Evolutionary conservation across 2,329 filamentous ascomycete species (phyloP), one percentile per base, ranked within the genome.

Genomic region (Pseudopithomyces maydicus): DNA sequence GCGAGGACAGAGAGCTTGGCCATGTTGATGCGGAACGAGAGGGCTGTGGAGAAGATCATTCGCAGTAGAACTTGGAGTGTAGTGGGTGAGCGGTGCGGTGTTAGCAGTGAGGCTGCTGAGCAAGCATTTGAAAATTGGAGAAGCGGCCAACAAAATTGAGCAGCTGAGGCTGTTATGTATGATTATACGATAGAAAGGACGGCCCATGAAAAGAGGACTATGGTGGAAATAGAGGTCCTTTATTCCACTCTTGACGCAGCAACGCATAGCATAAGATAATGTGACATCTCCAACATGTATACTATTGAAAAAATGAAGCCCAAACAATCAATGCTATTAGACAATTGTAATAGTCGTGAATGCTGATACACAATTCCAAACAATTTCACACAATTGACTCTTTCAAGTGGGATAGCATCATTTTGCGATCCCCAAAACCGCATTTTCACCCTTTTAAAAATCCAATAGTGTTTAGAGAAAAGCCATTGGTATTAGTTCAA

Each of bases 41-140:
- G 86, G 68, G 85, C 85, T 38, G 86, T 96, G 15, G 91, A 96
- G 78, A 83, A 81, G 55, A 95, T 96, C 53, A 85, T 99, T 50
- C 84, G 95, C 62, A 83, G 85, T 49, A 85, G 92, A 73, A 96
- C 90, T 1, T 98, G 95, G 94, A 82, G 83, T 0, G 74, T 96
- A 23, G 83, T 97, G 2, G 84, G 82, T 39, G 90, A 93, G 69
- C 83, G 92, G 64, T 98, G 95, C 72, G 85, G 76, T 7, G 59
- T 81, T 10, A 84, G 82, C 46, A 78, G 80, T 38, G 80, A 79
- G 1, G 78, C 80, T 41, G 82, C 69, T 8, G 74, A 75, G 11
- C 54, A 61, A 14, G 74, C 74, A 1, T 74, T 77, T 47, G 68
- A 74, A 48, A 65, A 63, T 33, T 77, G 74, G 74, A 65, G 72